Evolutionary conservation across 371 early-diverging fungal genomes (phyloP).

Genomic region (Lichtheimia corymbifera): DNA sequence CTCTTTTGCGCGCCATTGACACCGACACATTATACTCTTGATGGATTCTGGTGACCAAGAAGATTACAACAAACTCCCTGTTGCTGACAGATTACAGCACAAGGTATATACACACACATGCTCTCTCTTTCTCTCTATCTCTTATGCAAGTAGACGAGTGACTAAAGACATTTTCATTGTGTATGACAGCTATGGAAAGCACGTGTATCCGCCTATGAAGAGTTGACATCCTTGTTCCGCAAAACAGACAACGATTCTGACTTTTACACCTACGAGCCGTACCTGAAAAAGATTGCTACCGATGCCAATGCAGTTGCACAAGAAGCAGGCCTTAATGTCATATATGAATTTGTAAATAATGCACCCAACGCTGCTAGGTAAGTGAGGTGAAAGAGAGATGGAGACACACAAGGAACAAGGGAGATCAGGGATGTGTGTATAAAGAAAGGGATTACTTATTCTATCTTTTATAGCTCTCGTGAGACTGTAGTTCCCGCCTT

Average conservation of each 20-base stretch:
- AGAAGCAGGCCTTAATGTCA: constrained; percentile 81
- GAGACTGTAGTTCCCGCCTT: constrained; percentile 76
- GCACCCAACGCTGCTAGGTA: constrained; percentile 80
- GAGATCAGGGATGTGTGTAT: neutral
- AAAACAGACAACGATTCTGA: constrained; percentile 63
- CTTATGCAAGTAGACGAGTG: constrained; percentile 3
- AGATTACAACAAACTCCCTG: constrained; percentile 69
- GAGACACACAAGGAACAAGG: neutral
- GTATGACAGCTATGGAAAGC: constrained; percentile 89
- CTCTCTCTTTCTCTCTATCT: constrained; percentile 8
- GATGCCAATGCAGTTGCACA: constrained; percentile 93
- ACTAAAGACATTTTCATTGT: neutral
- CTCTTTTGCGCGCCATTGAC: constrained; percentile 1
- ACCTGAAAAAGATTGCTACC: constrained; percentile 75
- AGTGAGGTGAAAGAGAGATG: constrained; percentile 9
- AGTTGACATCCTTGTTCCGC: constrained; percentile 70
- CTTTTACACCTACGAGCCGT: constrained; percentile 71
- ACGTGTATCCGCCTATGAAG: constrained; percentile 85
- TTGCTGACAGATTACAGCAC: constrained; percentile 68
- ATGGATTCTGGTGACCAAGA: constrained; percentile 50
- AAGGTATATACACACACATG: too few species aligned
- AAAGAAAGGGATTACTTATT: too few species aligned
- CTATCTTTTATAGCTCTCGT: constrained; percentile 52
- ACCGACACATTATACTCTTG: neutral
- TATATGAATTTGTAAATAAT: constrained; percentile 77